Evolutionary conservation across 305 asterid genomes (phyloP), one percentile per base, ranked within the genome.

Genomic region (Rubia peregrina): DNA sequence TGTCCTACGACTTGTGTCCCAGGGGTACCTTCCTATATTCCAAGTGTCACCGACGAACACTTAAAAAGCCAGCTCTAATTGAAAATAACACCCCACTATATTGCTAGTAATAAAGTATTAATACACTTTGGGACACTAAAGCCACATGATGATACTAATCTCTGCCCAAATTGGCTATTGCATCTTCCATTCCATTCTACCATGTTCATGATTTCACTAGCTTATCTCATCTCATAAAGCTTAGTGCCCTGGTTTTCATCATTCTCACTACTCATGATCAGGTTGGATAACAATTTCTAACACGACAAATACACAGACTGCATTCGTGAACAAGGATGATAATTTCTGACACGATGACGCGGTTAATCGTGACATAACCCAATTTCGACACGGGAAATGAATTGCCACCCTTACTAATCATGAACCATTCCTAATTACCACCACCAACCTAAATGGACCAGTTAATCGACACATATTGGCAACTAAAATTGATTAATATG

Each of bases 1-100:
- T 41, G 36, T 36, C 48, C 36, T 57, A 57, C 7, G 63, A 57
- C 63, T 57, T 0, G 59, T 53, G 59, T 53, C 63, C 22, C 38
- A 9, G 36, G 63, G 63, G 38, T 74, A 60, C 77, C 73, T 67
- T 60, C 36, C 73, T 7, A 26, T 55, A 10, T 44, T 55, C 67
- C 38, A 0, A 74, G 64, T 44, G 69, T 26, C 77, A 74, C 77
- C 77, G 77, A 74, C 77, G 69, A 49, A 49, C 56, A 13, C 56
- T 49, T 14, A 30, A 42, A 36, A 16, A 51, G 62, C 44, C 46
- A 61, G 65, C 75, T 30, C 14, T 65, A 53, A 51, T 51, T 51
- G 22, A 51, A 3, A 51, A 16, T 51, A 17, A 53, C 59, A 22
- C 24, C 59, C 59, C 59, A 53, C 59, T 53, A 53, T 53, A 53